Evolutionary conservation across 169 alveolate species (phyloP), one percentile per base, ranked within the genome.

Genomic region (Perkinsus chesapeaki): DNA sequence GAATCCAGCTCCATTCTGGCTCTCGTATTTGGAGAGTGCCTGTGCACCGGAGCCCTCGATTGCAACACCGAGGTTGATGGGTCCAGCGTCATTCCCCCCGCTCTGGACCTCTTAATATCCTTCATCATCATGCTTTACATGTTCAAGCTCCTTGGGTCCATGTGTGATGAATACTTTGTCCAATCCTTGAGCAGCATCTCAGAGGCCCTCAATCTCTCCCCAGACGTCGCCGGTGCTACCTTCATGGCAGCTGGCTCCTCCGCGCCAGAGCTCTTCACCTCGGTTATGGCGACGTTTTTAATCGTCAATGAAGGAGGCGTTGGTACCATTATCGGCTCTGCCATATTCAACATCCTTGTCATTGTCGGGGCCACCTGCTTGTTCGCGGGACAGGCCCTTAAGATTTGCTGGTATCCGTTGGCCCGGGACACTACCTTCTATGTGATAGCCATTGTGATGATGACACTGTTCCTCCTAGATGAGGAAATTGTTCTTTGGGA

Each of bases 171-270:
- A 27, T 60, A 60, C 82, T 60, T 60, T 34, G 82, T 60, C 82
- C 12, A 20, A 27, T 27, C 82, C 82, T 39, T 91, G 73, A 73
- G 39, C n/a, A 73, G 37, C 39, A 23, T 91, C 92, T n/a, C 92
- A 27, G 92, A 39, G 92, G 39, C 39, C 39, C 39, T 20, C 73
- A 27, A 39, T 19, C 92, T 91, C 39, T 91, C 92, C 34, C 92
- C 48, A 7, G 95, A 94, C 38, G 95, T 93, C 23, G 95, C 95
- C 19, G 95, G 95, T 9, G 95, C 94, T 20, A 92, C 95, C 47
- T 60, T 94, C 38, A 39, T 94, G 92, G 94, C 95, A 12, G 73
- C 94, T 9, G 95, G 95, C 47, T 91, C 92, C 16, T 39, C 92
- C 3, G 95, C 95, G 60, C 95, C 95, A 20, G 95, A 94, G 91